Evolutionary conservation across 257 asterid genomes (phyloP), one percentile per base, ranked within the genome.

Genomic region (Scutellaria minor): DNA sequence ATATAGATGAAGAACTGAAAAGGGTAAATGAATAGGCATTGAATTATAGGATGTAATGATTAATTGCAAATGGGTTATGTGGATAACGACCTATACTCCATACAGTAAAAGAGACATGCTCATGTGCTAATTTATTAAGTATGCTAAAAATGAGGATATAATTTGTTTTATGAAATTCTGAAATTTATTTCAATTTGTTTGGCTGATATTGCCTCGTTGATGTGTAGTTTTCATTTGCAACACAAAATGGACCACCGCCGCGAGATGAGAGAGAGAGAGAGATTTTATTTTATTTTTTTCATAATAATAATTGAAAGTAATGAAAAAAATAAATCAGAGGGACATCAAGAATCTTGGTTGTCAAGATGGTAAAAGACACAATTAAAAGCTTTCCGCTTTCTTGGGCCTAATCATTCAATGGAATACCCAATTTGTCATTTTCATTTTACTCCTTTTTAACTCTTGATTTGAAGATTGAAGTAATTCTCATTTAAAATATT

Each of bases 121-220:
- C 74, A 77, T 77, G 77, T 77, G 81, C 58, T 22, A 64, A 77
- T 77, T 71, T 65, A 77, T 77, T 51, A 77, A 47, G 13, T 64
- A 48, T 64, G 65, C 70, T 67, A 12, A 66, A 61, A 57, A 73
- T 66, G 64, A 52, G 63, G 64, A 52, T 68, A 35, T 73, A 50
- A 6, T 46, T 66, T 35, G 44, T 42, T 40, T 53, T 41, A 14
- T 15, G 9, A 7, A 67, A 67, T 51, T 67, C 41, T 46, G 44
- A 54, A 73, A 12, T 61, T 68, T 7, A 66, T 48, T 58, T 53
- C 60, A 41, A 57, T 45, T 57, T 54, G 12, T 13, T 66, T 57
- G 66, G 42, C 13, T 76, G 72, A 18, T 61, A 12, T 64, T 18
- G 40, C 57, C 40, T 71, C 58, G 41, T 64, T 65, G 63, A 56